phyloP scores from a whole-genome alignment of 2,329 filamentous ascomycete genomes.

The Aspergillus uvarum region DNA sequence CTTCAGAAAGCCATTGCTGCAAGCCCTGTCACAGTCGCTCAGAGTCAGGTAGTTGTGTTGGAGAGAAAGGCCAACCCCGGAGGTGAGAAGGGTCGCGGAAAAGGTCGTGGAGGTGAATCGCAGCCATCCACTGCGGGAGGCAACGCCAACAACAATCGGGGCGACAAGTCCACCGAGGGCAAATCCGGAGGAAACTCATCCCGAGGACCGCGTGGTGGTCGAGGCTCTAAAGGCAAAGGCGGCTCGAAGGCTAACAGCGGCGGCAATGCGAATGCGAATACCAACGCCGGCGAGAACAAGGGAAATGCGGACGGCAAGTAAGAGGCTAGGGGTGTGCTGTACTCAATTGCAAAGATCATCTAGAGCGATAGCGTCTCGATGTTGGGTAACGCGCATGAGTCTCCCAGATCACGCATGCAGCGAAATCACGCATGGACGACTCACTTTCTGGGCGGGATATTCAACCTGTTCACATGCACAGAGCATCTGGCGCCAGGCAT shows the following conservation, averaged over 20 bases:
- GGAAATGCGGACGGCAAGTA: slow-evolving; percentile 16
- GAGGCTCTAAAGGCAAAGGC: slow-evolving; percentile 20
- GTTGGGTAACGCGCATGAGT: not conserved
- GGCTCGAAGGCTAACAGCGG: slow-evolving; percentile 14
- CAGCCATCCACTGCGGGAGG: slow-evolving; percentile 11
- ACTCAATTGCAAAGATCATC: not conserved
- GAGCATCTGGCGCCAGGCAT: not conserved
- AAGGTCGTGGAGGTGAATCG: slow-evolving; percentile 29
- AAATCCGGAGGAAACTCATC: slow-evolving; percentile 18
- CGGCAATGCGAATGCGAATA: slow-evolving; percentile 8
- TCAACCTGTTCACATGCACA: not conserved
- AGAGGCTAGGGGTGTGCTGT: slow-evolving; percentile 1
- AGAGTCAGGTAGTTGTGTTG: slow-evolving; percentile 82
- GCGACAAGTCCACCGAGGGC: slow-evolving; percentile 17
- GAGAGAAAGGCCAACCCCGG: slow-evolving; percentile 53
- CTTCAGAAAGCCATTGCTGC: slow-evolving; percentile 77
- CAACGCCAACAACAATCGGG: slow-evolving; percentile 7
- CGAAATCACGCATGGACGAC: not conserved
- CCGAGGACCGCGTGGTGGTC: slow-evolving; percentile 20
- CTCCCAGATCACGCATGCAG: too few species aligned
- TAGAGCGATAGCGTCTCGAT: not conserved
- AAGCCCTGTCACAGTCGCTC: slow-evolving; percentile 77
- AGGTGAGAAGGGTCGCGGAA: slow-evolving; percentile 33
- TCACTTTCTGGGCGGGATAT: not conserved
- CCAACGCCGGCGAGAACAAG: slow-evolving; percentile 15